A percentile compares a stretch with the other conserved stretches of the same genome.
Conservation (phyloP, 257 asterid species). For the Thymus mandschuricus region DNA sequence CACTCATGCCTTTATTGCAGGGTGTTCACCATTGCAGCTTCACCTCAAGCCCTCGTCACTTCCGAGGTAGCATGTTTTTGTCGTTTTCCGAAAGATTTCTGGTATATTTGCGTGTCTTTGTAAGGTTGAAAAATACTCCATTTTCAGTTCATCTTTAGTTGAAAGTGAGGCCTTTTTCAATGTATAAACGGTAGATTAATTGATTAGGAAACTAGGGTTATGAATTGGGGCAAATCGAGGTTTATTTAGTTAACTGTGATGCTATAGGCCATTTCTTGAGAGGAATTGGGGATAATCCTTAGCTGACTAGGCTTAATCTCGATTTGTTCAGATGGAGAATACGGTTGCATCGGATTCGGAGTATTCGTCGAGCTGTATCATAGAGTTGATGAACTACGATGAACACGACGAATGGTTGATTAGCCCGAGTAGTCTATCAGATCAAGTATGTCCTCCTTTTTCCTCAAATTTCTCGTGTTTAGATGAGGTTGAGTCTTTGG, state of each 20-base stretch:
- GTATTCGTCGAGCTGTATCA: conserved; percentile 33
- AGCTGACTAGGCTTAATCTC: not conserved
- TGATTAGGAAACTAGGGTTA: not conserved
- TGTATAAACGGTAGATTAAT: too few relatives aligned
- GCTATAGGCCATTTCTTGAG: not conserved
- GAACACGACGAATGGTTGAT: conserved; percentile 52
- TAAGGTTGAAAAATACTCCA: not conserved
- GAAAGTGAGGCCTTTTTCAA: not conserved
- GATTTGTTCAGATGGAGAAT: conserved; percentile 36
- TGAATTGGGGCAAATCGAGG: not conserved
- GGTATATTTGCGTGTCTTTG: conserved; percentile 7
- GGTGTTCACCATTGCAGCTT: not conserved
- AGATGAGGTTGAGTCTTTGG: conserved; percentile 39
- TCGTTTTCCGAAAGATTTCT: not conserved
- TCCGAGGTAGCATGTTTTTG: conserved; percentile 4
- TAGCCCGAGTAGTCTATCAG: conserved; percentile 41
- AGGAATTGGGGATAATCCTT: not conserved
- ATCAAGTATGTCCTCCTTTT: conserved; percentile 45
- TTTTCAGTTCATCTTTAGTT: conserved; percentile 10
- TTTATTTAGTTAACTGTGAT: not conserved
- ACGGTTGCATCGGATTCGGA: conserved; percentile 34
- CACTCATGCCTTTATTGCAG: conserved; percentile 13
- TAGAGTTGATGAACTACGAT: conserved; percentile 54
- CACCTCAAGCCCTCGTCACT: not conserved
- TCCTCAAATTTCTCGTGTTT: conserved; percentile 33